These are phyloP conservation scores for Entomortierella lignicola DNA, from an alignment of 192 early-diverging fungal genomes.

Conservation along the genomic window DNA sequence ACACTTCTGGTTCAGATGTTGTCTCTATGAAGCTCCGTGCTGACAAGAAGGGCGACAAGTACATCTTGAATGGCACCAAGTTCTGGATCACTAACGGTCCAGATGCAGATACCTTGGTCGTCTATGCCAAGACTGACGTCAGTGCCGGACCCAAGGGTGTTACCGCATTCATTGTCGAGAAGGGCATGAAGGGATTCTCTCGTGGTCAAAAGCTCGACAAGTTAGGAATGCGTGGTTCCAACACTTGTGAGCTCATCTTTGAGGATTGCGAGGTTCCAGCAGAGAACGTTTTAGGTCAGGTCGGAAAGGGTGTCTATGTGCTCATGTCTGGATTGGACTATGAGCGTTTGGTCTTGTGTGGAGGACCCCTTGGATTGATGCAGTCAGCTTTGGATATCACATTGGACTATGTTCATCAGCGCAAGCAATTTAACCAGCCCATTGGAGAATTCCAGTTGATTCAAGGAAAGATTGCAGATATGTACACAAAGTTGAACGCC, in stretches of 20 bases:
- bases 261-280: conserved; percentile 92
- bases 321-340: conserved; percentile 95
- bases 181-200: conserved; percentile 88
- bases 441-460: conserved; percentile 93
- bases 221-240: conserved; percentile 95
- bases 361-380: conserved; percentile 92
- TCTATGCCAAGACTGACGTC: conserved; percentile 91
- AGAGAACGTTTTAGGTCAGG: conserved; percentile 88
- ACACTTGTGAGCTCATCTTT: conserved; percentile 95
- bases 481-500: conserved; percentile 96
- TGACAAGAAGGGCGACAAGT: conserved; percentile 84
- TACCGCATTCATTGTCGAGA: conserved; percentile 95
- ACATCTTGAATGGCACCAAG: conserved; percentile 90
- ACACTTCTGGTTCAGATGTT: conserved; percentile 91
- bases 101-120: conserved; percentile 89
- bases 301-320: conserved; percentile 92
- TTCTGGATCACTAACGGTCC: conserved; percentile 98
- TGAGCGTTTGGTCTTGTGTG: conserved; percentile 90
- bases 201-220: conserved; percentile 93
- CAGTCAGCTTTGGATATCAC: conserved; percentile 86
- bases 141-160: conserved; percentile 87
- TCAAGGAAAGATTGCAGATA: conserved; percentile 96
- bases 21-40: conserved; percentile 90
- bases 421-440: conserved; percentile 87
- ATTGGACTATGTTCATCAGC: conserved; percentile 86